Evolutionary conservation across 495 filamentous ascomycete species (phyloP).

Genomic region (Xanthoparmelia taractica): DNA sequence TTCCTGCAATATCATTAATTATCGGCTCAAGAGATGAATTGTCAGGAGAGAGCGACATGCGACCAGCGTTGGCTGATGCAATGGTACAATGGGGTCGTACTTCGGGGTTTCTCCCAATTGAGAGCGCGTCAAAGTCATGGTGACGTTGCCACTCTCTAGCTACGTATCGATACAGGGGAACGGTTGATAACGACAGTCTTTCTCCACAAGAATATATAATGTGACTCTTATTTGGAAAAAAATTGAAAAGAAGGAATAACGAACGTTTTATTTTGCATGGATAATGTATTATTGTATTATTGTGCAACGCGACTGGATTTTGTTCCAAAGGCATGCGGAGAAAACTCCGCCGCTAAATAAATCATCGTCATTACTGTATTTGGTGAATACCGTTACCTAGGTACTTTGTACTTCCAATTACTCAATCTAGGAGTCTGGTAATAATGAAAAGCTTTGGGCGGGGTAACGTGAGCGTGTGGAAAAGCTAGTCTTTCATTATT

Average conservation of each 20-base stretch:
- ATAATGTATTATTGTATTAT: too few relatives aligned
- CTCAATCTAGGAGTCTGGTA: neutral
- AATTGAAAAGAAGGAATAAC: too few relatives aligned
- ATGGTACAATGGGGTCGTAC: slow-evolving; percentile 6
- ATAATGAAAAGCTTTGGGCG: too few relatives aligned
- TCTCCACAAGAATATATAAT: neutral
- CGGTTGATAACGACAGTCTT: neutral
- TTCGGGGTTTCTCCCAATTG: slow-evolving; percentile 44
- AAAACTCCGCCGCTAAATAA: neutral
- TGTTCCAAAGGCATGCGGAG: neutral
- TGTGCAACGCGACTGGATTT: neutral
- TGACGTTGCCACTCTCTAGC: neutral
- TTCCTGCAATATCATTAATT: slow-evolving; percentile 38
- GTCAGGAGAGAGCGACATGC: neutral
- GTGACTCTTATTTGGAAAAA: neutral
- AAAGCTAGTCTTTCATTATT: too few relatives aligned
- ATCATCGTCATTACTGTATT: too few relatives aligned
- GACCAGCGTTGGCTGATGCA: neutral
- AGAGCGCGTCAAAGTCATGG: slow-evolving; percentile 43
- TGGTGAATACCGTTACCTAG: too few relatives aligned
- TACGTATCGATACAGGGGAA: neutral
- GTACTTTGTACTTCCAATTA: neutral
- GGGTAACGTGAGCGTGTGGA: neutral
- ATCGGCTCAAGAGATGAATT: neutral
- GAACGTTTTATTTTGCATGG: too few relatives aligned